phyloP scores from a whole-genome alignment of 345 rosid genomes.

The Leavenworthia alabamica region DNA sequence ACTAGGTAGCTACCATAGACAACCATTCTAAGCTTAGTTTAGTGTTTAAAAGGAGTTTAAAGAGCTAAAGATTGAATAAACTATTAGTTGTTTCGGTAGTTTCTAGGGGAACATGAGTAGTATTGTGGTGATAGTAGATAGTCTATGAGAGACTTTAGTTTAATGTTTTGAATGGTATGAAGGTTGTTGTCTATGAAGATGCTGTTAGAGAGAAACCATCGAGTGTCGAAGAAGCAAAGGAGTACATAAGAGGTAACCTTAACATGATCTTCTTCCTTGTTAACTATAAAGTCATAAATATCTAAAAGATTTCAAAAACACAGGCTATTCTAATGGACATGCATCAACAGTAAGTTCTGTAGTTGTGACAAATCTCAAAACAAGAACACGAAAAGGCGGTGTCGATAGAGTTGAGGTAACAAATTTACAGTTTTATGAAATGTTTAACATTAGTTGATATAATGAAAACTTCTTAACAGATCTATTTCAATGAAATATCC shows the following conservation, averaged over 20 bases:
- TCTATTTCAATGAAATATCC: slow-evolving; percentile 74
- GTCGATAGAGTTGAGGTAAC: slow-evolving; percentile 81
- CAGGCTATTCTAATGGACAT: slow-evolving; percentile 70
- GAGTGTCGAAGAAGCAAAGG: slow-evolving; percentile 60
- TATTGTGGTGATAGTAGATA: slow-evolving; percentile 14
- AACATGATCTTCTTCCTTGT: not conserved
- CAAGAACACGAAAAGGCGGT: slow-evolving; percentile 61
- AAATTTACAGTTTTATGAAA: not conserved
- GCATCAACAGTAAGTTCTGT: slow-evolving; percentile 84
- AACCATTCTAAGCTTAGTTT: not conserved
- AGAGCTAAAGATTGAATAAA: not conserved
- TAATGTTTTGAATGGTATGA: slow-evolving; percentile 6
- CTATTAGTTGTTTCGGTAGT: not conserved
- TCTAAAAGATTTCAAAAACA: slow-evolving; percentile 1
- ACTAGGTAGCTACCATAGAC: not conserved
- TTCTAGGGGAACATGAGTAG: slow-evolving; percentile 2
- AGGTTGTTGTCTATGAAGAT: slow-evolving; percentile 92
- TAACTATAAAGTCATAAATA: not conserved
- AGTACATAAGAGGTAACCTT: slow-evolving; percentile 62
- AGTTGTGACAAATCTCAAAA: slow-evolving; percentile 66
- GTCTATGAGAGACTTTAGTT: not conserved
- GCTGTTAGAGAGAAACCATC: slow-evolving; percentile 77
- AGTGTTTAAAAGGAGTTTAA: not conserved
- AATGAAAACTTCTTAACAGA: slow-evolving; percentile 43
- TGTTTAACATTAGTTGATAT: not conserved